Conservation (phyloP, 2,329 filamentous ascomycete species). For the Trichoderma asperellum region DNA sequence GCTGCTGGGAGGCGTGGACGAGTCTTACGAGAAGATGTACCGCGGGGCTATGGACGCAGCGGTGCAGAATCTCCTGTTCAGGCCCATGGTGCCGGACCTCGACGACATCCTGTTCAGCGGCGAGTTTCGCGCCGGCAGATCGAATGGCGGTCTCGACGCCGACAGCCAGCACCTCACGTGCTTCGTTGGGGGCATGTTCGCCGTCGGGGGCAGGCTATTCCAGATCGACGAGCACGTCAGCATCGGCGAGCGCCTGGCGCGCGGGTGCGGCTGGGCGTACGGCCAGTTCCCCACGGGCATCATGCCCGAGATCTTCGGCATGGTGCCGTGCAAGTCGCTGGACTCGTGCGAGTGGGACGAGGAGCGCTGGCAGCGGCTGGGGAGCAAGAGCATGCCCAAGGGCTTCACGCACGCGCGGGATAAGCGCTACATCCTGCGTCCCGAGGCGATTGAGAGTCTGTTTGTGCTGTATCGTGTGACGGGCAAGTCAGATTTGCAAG, state of each 20-base stretch:
- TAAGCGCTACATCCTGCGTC: conserved; percentile 53
- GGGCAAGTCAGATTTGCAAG: conserved; percentile 51
- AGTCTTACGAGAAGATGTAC: conserved; percentile 69
- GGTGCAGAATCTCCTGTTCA: conserved; percentile 67
- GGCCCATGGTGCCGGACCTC: conserved; percentile 65
- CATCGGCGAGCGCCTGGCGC: conserved; percentile 54
- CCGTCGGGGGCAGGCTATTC: conserved; percentile 65
- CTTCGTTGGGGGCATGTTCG: conserved; percentile 72
- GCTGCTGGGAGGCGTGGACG: conserved; percentile 65
- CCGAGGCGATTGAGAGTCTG: conserved; percentile 78
- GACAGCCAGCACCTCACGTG: conserved; percentile 52
- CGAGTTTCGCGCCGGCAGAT: conserved; percentile 37
- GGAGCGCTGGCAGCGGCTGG: conserved; percentile 36
- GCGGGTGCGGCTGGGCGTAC: conserved; percentile 63
- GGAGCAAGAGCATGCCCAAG: conserved; percentile 43
- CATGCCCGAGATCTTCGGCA: conserved; percentile 60
- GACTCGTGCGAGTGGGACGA: conserved; percentile 42
- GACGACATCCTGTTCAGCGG: conserved; percentile 60
- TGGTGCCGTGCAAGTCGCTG: conserved; percentile 50
- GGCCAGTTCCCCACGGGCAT: conserved; percentile 57
- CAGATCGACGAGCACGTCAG: conserved; percentile 52
- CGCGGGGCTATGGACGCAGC: conserved; percentile 64
- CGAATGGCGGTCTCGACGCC: conserved; percentile 35
- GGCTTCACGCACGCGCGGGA: conserved; percentile 66
- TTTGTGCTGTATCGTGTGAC: conserved; percentile 73